Percentiles rank a stretch among this genome's conserved stretches.
These are phyloP conservation scores for Eimeria acervulina DNA, from an alignment of 169 alveolate genomes.

Conservation along the genomic window DNA sequence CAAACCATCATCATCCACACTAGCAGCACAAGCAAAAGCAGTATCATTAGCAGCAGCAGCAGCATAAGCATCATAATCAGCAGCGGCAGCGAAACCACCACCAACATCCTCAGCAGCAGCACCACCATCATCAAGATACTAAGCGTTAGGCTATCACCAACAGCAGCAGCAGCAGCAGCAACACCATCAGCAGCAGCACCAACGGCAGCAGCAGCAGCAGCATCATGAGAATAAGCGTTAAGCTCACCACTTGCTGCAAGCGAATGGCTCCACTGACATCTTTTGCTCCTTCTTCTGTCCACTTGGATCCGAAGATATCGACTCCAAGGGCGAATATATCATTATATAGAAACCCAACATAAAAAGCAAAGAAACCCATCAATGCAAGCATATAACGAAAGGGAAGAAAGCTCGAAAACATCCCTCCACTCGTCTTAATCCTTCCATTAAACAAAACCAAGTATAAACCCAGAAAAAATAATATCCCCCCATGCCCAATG, in stretches of 20 bases:
- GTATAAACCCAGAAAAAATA: slow-evolving; percentile 85
- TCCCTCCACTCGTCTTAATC: neutral
- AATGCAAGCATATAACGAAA: slow-evolving; percentile 96
- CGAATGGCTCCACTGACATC: neutral
- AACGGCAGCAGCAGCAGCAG: slow-evolving; percentile 25
- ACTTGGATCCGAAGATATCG: slow-evolving; percentile 93
- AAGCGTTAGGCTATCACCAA: too few relatives aligned
- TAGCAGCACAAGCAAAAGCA: neutral
- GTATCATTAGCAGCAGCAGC: neutral
- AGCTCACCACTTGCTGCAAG: neutral
- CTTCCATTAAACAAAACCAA: neutral
- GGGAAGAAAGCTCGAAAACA: slow-evolving; percentile 56
- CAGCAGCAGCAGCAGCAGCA: neutral
- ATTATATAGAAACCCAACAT: slow-evolving; percentile 96
- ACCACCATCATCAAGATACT: neutral
- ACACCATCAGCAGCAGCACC: neutral
- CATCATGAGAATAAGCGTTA: too few relatives aligned
- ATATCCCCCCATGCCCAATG: slow-evolving; percentile 98
- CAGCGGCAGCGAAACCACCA: neutral
- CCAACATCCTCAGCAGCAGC: neutral
- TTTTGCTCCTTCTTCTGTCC: slow-evolving; percentile 68
- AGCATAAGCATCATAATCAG: neutral
- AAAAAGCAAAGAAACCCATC: slow-evolving; percentile 98
- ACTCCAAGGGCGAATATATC: slow-evolving; percentile 98
- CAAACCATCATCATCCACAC: neutral